Percentiles rank a stretch among this genome's conserved stretches.
Evolutionary conservation across 768 basidiomycete genomes (phyloP).

Genomic region (Xanthoconium stramineum): DNA sequence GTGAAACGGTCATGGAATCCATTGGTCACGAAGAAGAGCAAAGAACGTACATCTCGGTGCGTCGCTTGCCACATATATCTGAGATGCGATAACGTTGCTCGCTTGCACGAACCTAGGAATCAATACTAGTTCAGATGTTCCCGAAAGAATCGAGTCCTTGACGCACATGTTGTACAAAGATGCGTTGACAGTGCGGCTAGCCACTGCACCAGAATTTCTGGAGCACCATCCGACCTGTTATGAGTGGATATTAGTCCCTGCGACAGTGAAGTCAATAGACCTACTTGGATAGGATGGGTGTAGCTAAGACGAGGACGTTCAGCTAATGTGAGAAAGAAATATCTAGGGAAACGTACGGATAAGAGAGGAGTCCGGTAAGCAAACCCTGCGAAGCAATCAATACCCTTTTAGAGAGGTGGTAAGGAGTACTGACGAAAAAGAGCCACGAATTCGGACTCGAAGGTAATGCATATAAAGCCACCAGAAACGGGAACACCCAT

Average conservation of each 20-base stretch:
- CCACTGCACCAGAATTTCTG: constrained; percentile 56
- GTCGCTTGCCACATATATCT: constrained; percentile 59
- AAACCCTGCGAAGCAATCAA: constrained; percentile 31
- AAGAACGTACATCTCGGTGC: constrained; percentile 47
- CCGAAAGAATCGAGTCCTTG: not conserved
- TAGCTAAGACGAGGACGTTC: constrained; percentile 28
- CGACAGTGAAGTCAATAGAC: not conserved
- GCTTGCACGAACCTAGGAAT: constrained; percentile 42
- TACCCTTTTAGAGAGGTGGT: not conserved
- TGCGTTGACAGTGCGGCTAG: constrained; percentile 56
- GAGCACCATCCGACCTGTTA: constrained; percentile 53
- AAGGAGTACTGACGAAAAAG: constrained; percentile 42
- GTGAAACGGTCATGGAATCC: too few species aligned
- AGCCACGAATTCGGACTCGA: constrained; percentile 50
- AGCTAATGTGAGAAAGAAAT: not conserved
- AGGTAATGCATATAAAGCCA: constrained; percentile 51
- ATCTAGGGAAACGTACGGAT: constrained; percentile 32
- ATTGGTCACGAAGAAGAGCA: not conserved
- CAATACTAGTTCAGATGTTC: not conserved
- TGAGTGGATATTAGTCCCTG: not conserved
- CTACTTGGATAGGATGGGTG: constrained; percentile 49
- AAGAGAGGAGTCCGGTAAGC: constrained; percentile 43
- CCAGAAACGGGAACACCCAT: constrained; percentile 61
- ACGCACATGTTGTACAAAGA: constrained; percentile 55
- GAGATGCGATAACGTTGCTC: constrained; percentile 41